Evolutionary conservation across 1,284 basidiomycete genomes (phyloP).

Genomic region (Malassezia furfur): DNA sequence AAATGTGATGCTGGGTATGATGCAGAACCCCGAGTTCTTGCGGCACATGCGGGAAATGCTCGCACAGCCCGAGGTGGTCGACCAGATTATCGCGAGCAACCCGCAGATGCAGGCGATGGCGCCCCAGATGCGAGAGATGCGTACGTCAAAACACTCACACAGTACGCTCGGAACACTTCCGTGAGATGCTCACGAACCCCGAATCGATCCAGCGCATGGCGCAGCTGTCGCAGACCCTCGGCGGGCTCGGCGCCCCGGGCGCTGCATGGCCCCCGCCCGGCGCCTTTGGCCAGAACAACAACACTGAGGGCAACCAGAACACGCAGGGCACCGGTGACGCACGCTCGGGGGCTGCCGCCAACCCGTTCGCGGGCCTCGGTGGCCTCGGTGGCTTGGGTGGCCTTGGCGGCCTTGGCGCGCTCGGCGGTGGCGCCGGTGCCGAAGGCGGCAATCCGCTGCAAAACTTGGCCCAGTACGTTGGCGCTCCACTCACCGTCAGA

Average conservation of each 20-base stretch:
- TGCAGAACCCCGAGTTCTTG: constrained; percentile 41
- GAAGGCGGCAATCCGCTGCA: constrained; percentile 18
- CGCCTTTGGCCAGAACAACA: constrained; percentile 20
- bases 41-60: constrained; percentile 43
- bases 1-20: constrained; percentile 42
- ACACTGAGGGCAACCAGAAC: constrained; percentile 1
- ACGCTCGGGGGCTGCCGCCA: constrained; percentile 7
- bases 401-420: constrained; percentile 6
- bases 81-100: constrained; percentile 43
- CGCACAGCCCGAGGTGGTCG: constrained; percentile 38
- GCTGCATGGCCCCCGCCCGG: constrained; percentile 32
- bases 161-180: constrained; percentile 39
- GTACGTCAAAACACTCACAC: constrained; percentile 6
- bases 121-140: constrained; percentile 38
- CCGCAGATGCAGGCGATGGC: constrained; percentile 39
- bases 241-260: constrained; percentile 21
- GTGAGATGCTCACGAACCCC: constrained; percentile 41
- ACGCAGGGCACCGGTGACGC: constrained; percentile 4
- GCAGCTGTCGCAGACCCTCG: constrained; percentile 32
- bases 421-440: neutral
- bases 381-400: constrained; percentile 16
- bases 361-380: constrained; percentile 1
- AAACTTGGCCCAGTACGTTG: constrained; percentile 9
- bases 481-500: constrained; percentile 8
- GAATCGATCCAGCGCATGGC: constrained; percentile 40